Conservation (phyloP, 768 basidiomycete genomes). For the Pulveroboletus sp. region DNA sequence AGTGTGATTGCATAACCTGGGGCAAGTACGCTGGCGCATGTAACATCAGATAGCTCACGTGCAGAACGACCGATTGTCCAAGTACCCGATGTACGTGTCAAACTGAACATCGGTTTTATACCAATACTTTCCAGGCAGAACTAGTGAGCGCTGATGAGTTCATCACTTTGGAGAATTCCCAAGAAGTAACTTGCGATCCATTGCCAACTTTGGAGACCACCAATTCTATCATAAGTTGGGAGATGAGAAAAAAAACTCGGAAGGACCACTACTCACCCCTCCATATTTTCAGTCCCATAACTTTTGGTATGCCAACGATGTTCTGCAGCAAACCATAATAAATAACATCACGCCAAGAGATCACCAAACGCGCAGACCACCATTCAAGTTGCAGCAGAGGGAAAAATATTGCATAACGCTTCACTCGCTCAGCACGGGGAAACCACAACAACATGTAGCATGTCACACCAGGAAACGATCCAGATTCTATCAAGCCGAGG, state of each 20-base stretch:
- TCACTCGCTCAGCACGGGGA: slow-evolving; percentile 48
- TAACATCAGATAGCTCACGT: background rate
- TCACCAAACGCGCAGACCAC: slow-evolving; percentile 47
- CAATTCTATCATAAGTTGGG: slow-evolving; percentile 6
- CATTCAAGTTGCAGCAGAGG: slow-evolving; percentile 55
- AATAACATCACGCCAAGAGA: slow-evolving; percentile 36
- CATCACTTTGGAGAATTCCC: background rate
- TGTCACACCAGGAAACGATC: slow-evolving; percentile 34
- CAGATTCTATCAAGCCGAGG: slow-evolving; percentile 42
- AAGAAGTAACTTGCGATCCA: slow-evolving; percentile 23
- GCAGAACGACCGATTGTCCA: background rate
- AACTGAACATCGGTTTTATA: slow-evolving; percentile 32
- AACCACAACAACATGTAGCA: slow-evolving; percentile 54
- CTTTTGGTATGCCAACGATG: slow-evolving; percentile 11
- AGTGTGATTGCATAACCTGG: slow-evolving; percentile 43
- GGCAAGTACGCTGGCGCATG: slow-evolving; percentile 31
- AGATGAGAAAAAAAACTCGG: background rate
- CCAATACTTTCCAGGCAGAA: slow-evolving; percentile 21
- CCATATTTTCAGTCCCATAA: slow-evolving; percentile 28
- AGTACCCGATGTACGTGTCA: slow-evolving; percentile 38
- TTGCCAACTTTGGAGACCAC: slow-evolving; percentile 24
- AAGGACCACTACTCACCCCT: slow-evolving; percentile 27
- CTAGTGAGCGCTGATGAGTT: slow-evolving; percentile 6
- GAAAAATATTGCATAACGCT: slow-evolving; percentile 57
- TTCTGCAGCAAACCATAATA: background rate